Base-by-base conservation (phyloP, 768 basidiomycete species). In the Suillus americanus region DNA sequence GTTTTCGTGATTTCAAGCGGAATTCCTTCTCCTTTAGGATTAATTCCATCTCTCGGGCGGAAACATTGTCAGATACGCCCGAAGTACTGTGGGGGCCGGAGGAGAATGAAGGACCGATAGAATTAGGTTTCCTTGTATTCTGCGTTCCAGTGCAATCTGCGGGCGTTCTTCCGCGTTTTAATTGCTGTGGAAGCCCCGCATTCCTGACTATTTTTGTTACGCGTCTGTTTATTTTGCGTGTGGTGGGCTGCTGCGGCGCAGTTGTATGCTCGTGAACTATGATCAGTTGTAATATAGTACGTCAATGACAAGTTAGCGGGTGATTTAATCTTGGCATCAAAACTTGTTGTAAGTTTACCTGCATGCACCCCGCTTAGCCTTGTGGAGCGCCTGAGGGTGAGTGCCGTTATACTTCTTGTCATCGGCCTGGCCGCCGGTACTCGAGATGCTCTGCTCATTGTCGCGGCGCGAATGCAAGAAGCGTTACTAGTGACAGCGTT, bases 21-120 rank as follows among this genome's bases (percentile, higher is more conserved):
- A 79, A 78, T 37, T 83, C 81, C 61, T 77, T 70, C 67, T 84
- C 82, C 60, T 61, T 73, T 59, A 43, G 77, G 51, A 60, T 82
- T 71, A 5, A 74, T 69, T 59, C 75, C 70, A 68, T 80, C 78
- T 64, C 80, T 75, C 57, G 41, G 40, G 23, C 38, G 20, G 33
- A 54, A 13, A 54, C 20, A 41, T 41, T 41, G 7, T 30, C 18
- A 20, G 38, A 41, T 20, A 1, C 14, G 7, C 35, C 13, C 5
- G 7, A 12, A 23, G 23, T 25, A 18, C 18, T 40, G 16, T 18
- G 14, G 23, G 38, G 25, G 1, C 1, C 38, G 56, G 56, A 18
- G 40, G 38, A 16, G 2, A 38, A n/a, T 40, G 25, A 25, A 16
- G 16, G 38, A 18, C 38, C 16, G 28, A 28, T 28, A 41, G 37